These are phyloP conservation scores for Clonostachys byssicola DNA, from an alignment of 2,329 filamentous ascomycete genomes.

Conservation along the genomic window DNA sequence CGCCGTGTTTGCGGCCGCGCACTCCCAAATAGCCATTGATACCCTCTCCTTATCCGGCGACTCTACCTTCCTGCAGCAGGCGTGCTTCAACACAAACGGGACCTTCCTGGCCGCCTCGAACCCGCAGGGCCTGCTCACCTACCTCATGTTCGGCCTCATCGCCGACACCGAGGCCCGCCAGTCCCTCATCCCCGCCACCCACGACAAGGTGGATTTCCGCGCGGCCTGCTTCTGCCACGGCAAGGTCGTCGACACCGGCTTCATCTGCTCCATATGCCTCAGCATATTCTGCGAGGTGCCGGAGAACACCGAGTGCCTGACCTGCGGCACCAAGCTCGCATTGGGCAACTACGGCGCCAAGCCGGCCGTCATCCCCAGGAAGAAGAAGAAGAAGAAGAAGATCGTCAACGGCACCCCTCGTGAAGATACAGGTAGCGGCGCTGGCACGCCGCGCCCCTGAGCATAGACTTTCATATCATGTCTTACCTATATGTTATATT, in stretches of 20 bases:
- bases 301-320: constrained; percentile 66
- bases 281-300: constrained; percentile 81
- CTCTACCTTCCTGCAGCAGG: constrained; percentile 92
- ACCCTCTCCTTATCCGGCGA: constrained; percentile 82
- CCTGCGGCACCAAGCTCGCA: constrained; percentile 76
- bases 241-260: constrained; percentile 84
- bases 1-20: constrained; percentile 89
- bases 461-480: too few relatives aligned
- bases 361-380: constrained; percentile 68
- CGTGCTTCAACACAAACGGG: constrained; percentile 59
- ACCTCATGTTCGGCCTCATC: constrained; percentile 91
- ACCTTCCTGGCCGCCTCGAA: constrained; percentile 48
- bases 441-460: constrained; percentile 49
- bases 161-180: constrained; percentile 53
- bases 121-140: constrained; percentile 76
- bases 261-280: constrained; percentile 92
- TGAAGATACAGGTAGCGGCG: constrained; percentile 56
- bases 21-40: constrained; percentile 84
- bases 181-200: constrained; percentile 72
- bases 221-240: constrained; percentile 98
- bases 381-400: constrained; percentile 75
- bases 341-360: constrained; percentile 72
- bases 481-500: too few relatives aligned
- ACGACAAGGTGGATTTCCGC: constrained; percentile 88
- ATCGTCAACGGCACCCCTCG: constrained; percentile 44